Base-by-base conservation (phyloP, 1,139 yeast species). In the Saccharomyces hybrid region DNA sequence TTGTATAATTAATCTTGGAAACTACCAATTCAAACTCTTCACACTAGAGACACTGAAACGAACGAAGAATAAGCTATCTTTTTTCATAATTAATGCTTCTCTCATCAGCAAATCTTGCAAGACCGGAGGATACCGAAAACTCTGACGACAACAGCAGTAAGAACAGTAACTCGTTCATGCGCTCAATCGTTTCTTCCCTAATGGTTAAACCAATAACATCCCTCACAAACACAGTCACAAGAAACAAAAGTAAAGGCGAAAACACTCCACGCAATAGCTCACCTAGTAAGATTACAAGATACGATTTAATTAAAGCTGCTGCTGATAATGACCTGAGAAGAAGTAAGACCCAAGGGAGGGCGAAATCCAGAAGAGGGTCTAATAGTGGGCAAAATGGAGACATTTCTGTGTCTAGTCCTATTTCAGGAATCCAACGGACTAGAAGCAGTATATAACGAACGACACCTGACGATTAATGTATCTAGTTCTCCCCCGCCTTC, bases 291-390 rank as follows among this genome's bases (percentile, higher is more conserved):
- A 53, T 60, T 14, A 60, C 62, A 5, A 56, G 63, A 27, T 41
- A 59, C 42, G 63, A 60, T 50, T 28, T 60, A 9, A 9, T 59
- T 11, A 46, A 48, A 41, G 56, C 59, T 31, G 61, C 61, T 1
- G 47, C 49, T 38, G 52, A 51, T 31, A 41, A 54, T 32, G 55
- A 52, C 38, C 4, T 32, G 38, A 32, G 4, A 32, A 32, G 38
- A 32, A 32, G 38, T 3, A 32, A 32, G 38, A 13, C 38, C 14
- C 20, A 32, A 32, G 38, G 9, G 3, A 11, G 38, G 38, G 20
- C 6, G 7, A 32, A 32, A 32, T 13, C 20, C 7, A 32, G 14
- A 13, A 32, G 38, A n/a, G 14, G 38, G 7, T 32, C 38, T 1
- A 32, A 32, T 32, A 13, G 38, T 32, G 4, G 38, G 3, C 3